Evolutionary conservation across 495 filamentous ascomycete species (phyloP), one percentile per base, ranked within the genome.

Genomic region (Penicillium malachiteum): DNA sequence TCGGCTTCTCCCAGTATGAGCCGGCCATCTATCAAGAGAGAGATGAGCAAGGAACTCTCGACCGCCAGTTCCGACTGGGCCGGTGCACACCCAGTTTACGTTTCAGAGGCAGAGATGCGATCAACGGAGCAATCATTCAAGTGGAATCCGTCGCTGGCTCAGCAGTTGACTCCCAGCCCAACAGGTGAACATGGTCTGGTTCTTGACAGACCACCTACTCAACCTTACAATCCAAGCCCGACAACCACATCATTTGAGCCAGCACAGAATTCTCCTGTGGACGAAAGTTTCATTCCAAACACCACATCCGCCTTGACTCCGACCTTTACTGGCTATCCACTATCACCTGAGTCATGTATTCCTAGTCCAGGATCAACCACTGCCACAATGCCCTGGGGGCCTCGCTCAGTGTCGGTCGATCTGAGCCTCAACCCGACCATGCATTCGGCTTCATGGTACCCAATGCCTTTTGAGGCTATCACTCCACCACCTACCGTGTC

Each of bases 401-500:
- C 60, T 26, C 65, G 60, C 40, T 41, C 64, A 44, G 47, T 65
- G 49, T 62, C 69, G 16, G 52, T 68, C 49, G 71, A 67, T 55
- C 34, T 66, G 50, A 58, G 51, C 26, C 50, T 58, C 14, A 66
- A 65, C 49, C 54, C 57, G 1, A 17, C 53, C 11, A 7, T 67
- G 32, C 52, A 60, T 38, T 51, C 67, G 9, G 56, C 59, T 16
- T 65, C 66, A 39, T 76, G 73, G 73, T 74, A 72, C 52, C 50
- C 62, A 6, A 61, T 74, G 57, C 58, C 71, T 34, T 62, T 71
- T 14, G 73, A 73, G 17, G 55, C 64, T 11, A 58, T 62, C 39
- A 63, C 64, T 26, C 73, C 66, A 8, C 57, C 66, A 26, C 40
- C 60, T 0, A 52, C 60, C 13, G 59, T 68, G 9, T 58, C 66